Percentiles rank a stretch among this genome's conserved stretches.
phyloP scores from a whole-genome alignment of 768 basidiomycete genomes.

The Exsudoporus frostii region DNA sequence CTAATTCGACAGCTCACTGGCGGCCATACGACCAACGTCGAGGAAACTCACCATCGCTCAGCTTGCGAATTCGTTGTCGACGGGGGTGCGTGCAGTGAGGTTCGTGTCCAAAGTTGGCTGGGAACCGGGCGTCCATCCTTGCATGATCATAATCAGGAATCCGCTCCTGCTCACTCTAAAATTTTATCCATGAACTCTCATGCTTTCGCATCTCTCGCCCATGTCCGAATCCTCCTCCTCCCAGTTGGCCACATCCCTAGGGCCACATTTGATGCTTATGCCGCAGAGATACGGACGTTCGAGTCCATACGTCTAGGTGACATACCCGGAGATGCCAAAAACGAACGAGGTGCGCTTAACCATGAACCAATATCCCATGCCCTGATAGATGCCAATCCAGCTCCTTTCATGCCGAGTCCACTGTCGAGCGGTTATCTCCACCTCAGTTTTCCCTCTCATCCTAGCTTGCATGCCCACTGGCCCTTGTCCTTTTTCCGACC shows the following conservation, averaged over 20 bases:
- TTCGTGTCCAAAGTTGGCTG: constrained; percentile 18
- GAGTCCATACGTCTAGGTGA: constrained; percentile 75
- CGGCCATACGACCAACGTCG: not conserved
- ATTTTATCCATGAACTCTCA: constrained; percentile 55
- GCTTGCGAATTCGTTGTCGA: not conserved
- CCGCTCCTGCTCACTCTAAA: not conserved
- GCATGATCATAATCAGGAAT: constrained; percentile 1
- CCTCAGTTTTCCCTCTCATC: constrained; percentile 74
- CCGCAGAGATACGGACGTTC: constrained; percentile 68
- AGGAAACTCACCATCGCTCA: constrained; percentile 25
- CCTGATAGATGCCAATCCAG: constrained; percentile 35
- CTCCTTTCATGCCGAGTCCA: constrained; percentile 78
- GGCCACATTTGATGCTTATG: constrained; percentile 70
- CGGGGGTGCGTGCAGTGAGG: constrained; percentile 2
- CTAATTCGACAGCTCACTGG: constrained; percentile 37
- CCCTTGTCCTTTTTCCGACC: constrained; percentile 71
- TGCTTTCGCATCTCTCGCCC: constrained; percentile 80
- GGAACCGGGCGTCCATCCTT: not conserved
- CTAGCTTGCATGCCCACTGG: constrained; percentile 62
- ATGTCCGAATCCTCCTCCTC: constrained; percentile 79
- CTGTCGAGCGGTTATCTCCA: constrained; percentile 80
- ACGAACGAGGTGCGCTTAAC: constrained; percentile 60
- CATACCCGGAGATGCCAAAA: constrained; percentile 75
- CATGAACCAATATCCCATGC: not conserved
- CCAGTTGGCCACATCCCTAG: constrained; percentile 78